phyloP scores from a whole-genome alignment of 768 basidiomycete species.

The Leccinellum albellum region DNA sequence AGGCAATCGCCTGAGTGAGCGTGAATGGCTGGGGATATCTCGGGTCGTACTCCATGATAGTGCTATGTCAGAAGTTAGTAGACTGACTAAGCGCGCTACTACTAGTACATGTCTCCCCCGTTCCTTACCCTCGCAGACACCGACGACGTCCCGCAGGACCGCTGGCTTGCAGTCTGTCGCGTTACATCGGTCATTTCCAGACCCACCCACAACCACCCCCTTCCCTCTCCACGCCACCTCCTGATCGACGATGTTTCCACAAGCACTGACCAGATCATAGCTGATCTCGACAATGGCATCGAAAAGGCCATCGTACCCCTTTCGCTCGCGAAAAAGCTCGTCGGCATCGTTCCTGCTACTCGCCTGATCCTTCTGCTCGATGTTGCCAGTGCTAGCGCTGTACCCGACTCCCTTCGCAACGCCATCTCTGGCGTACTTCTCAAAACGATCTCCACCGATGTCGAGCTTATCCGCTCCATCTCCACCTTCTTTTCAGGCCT shows the following conservation, averaged over 20 bases:
- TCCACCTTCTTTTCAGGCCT: conserved; percentile 67
- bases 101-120: conserved; percentile 24
- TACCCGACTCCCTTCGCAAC: conserved; percentile 69
- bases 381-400: conserved; percentile 65
- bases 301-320: conserved; percentile 76
- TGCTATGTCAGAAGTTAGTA: background rate
- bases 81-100: conserved; percentile 22
- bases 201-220: conserved; percentile 30
- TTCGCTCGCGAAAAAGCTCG: conserved; percentile 60
- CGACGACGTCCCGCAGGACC: conserved; percentile 37
- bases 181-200: conserved; percentile 73
- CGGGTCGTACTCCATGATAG: conserved; percentile 60
- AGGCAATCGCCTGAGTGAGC: conserved; percentile 53
- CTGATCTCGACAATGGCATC: conserved; percentile 73
- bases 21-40: conserved; percentile 76
- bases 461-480: conserved; percentile 74
- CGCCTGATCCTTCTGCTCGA: conserved; percentile 77
- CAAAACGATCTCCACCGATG: conserved; percentile 67
- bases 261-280: conserved; percentile 52
- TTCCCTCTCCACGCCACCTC: conserved; percentile 42
- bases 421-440: conserved; percentile 78
- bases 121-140: conserved; percentile 61
- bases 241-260: conserved; percentile 50
- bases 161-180: conserved; percentile 60
- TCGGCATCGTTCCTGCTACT: conserved; percentile 63